Evolutionary conservation across 75 land plant genomes (phyloP).

Genomic region (Sequoiadendron giganteum): DNA sequence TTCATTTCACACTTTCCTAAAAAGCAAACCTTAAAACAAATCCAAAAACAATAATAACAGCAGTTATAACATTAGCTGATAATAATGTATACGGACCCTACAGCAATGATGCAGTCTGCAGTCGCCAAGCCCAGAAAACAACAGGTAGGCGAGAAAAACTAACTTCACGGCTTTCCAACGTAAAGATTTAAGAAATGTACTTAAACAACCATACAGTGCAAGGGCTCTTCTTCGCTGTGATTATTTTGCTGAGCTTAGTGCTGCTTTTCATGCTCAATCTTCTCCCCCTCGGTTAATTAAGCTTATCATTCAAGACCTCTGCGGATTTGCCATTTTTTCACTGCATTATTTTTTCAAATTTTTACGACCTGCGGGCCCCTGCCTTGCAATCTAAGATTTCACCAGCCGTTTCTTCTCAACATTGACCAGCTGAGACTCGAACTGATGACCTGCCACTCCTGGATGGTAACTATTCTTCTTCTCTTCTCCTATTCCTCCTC

Average conservation of each 20-base stretch:
- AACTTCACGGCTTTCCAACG: neutral
- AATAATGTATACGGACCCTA: neutral
- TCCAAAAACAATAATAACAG: neutral
- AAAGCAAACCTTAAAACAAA: neutral
- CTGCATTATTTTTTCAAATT: neutral
- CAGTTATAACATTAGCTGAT: neutral
- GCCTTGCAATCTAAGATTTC: neutral
- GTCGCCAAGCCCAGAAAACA: neutral
- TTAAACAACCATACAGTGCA: constrained; percentile 17
- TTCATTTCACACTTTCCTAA: neutral
- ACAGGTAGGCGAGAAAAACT: neutral
- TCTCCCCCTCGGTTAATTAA: neutral
- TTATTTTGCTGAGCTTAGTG: neutral
- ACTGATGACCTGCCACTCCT: neutral
- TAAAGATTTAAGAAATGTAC: neutral
- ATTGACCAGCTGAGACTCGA: neutral
- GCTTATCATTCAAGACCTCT: neutral
- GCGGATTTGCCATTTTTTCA: neutral
- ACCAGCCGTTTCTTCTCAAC: neutral
- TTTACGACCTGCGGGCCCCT: neutral
- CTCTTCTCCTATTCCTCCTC: neutral
- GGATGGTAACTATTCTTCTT: neutral
- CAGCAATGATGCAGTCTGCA: neutral
- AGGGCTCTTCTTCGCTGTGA: neutral
- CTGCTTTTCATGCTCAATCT: neutral